Conservation (phyloP, 805 yeast genomes). For the Hanseniaspora vineae region DNA sequence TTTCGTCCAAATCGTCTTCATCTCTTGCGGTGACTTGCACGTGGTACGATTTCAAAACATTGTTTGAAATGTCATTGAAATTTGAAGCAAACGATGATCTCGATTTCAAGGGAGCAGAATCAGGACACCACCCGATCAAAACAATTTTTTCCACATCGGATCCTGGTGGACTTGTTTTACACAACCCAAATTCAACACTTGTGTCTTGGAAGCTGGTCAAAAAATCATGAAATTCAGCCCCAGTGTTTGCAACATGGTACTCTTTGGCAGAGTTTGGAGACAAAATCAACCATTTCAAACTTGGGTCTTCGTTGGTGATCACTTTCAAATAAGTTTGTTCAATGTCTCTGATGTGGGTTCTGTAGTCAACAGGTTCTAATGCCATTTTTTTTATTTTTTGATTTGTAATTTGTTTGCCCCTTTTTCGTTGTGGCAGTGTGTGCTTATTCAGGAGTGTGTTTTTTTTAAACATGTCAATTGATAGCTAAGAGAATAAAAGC, state of each 20-base stretch:
- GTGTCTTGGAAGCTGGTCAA: conserved; percentile 65
- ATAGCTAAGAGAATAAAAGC: neutral
- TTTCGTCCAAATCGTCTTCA: conserved; percentile 72
- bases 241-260: conserved; percentile 33
- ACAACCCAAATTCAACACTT: conserved; percentile 84
- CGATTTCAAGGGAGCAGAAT: conserved; percentile 72
- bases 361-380: conserved; percentile 36
- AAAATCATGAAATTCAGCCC: conserved; percentile 61
- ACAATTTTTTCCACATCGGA: conserved; percentile 77
- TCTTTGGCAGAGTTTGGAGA: conserved; percentile 49
- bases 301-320: conserved; percentile 56
- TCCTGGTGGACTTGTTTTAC: conserved; percentile 81
- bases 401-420: neutral
- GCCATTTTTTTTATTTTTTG: conserved; percentile 13
- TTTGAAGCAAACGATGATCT: conserved; percentile 67
- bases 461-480: too few relatives aligned
- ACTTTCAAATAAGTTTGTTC: conserved; percentile 66
- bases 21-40: conserved; percentile 96
- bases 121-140: conserved; percentile 94
- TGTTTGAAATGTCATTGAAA: conserved; percentile 57
- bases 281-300: conserved; percentile 63
- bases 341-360: conserved; percentile 64
- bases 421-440: neutral
- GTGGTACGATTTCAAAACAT: conserved; percentile 69
- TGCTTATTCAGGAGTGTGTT: neutral